phyloP scores from a whole-genome alignment of 176 grass and related monocot genomes.

The Oryza meyeriana region DNA sequence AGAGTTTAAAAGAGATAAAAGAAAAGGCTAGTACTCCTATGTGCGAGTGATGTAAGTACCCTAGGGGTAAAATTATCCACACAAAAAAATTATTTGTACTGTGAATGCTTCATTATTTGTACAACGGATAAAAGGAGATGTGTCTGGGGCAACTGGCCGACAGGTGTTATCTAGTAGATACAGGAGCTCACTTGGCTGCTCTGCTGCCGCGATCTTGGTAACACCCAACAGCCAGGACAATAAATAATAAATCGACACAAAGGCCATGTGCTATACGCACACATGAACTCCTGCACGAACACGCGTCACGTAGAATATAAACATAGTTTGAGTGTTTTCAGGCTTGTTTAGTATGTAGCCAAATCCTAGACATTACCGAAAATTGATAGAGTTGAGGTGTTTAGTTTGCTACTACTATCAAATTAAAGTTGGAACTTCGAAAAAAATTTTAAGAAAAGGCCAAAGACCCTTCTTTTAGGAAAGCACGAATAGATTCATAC shows the following conservation, averaged over 20 bases:
- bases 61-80: neutral
- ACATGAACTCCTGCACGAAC: neutral
- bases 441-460: no score
- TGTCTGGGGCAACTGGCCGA: neutral
- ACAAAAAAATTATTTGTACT: neutral
- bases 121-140: neutral
- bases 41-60: no score
- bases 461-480: no score
- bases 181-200: neutral
- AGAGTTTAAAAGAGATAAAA: no score
- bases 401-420: no score
- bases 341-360: no score
- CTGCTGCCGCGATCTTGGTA: neutral
- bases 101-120: neutral
- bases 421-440: no score
- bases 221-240: neutral
- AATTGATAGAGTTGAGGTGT: no score
- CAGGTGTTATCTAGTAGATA: neutral
- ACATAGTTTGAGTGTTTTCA: no score
- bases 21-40: neutral
- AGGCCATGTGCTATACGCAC: neutral
- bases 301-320: neutral
- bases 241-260: neutral
- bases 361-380: no score
- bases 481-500: no score